Evolutionary conservation across 2,329 filamentous ascomycete genomes (phyloP), one percentile per base, ranked within the genome.

Genomic region (Fusarium marasasianum): DNA sequence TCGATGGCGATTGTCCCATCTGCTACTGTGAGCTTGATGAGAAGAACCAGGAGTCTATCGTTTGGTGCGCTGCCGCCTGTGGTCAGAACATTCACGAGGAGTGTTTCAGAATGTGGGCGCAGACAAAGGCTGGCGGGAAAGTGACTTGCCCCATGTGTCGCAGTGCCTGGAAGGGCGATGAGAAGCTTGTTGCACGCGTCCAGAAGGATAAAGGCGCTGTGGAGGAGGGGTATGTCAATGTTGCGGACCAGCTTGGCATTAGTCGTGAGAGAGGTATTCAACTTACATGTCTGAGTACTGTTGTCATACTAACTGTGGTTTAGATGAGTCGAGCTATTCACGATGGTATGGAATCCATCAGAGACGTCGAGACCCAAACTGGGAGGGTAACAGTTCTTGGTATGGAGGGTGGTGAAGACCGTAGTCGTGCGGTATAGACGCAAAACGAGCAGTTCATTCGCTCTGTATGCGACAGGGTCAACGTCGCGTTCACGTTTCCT

Each of bases 101-200:
- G 47, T 90, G 88, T 71, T 88, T 90, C 78, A 82, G 86, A 73
- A 88, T 84, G 77, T 90, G 88, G 88, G 86, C 86, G 0, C 78
- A 79, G 14, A 87, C 84, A 40, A 88, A 88, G 76, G 54, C 50
- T 8, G 78, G 78, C 10, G 61, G 26, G 10, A 59, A 60, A 12
- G 85, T 89, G 22, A 91, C 89, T 1, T 92, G 90, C 74, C 90
- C 90, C 1, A 88, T 89, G 76, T 92, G 90, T 68, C 87, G 90
- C 18, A 88, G 87, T 18, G 76, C 79, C 3, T 92, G 91, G 91
- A 82, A 87, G 72, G 84, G 82, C 2, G 86, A 87, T 26, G 55
- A 72, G 37, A 81, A 82, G 7, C 77, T 83, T 69, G 80, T 87
- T 13, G 83, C 83, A 41, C 83, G 82, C 40, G 84, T 89, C 31